These are phyloP conservation scores for Pythium vanterpoolii DNA, from an alignment of 352 stramenopile species.

Conservation along the genomic window DNA sequence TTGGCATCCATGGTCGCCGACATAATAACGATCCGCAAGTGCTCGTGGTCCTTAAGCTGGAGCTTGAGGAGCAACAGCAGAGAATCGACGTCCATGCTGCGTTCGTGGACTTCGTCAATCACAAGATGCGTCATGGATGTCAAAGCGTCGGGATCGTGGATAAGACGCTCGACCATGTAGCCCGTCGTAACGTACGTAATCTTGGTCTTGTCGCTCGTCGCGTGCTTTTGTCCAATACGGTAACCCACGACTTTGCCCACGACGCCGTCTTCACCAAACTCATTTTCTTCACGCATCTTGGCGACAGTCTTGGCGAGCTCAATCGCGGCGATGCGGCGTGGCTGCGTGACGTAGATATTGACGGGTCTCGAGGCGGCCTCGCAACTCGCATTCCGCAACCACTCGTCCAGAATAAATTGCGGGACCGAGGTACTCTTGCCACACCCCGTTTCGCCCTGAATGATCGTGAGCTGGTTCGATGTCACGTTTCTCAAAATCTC, in stretches of 20 bases:
- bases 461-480: constrained; percentile 88
- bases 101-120: constrained; percentile 95
- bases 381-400: constrained; percentile 6
- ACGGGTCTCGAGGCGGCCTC: constrained; percentile 51
- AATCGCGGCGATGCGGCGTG: constrained; percentile 91
- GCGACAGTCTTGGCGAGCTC: constrained; percentile 89
- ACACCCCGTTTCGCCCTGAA: constrained; percentile 93
- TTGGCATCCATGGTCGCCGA: constrained; percentile 94
- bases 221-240: constrained; percentile 89
- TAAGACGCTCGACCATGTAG: constrained; percentile 94
- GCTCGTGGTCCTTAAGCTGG: constrained; percentile 50
- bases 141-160: constrained; percentile 90
- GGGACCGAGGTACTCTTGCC: constrained; percentile 96
- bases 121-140: constrained; percentile 92
- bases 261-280: constrained; percentile 56
- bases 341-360: constrained; percentile 96
- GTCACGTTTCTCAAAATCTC: constrained; percentile 83
- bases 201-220: constrained; percentile 85
- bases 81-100: constrained; percentile 95
- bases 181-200: constrained; percentile 97
- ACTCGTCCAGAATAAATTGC: constrained; percentile 89
- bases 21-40: constrained; percentile 95
- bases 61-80: constrained; percentile 91
- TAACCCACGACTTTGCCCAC: constrained; percentile 76
- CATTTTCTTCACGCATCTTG: constrained; percentile 84